Evolutionary conservation across 2,329 filamentous ascomycete genomes (phyloP).

Genomic region (Teratosphaeria epicoccoides): DNA sequence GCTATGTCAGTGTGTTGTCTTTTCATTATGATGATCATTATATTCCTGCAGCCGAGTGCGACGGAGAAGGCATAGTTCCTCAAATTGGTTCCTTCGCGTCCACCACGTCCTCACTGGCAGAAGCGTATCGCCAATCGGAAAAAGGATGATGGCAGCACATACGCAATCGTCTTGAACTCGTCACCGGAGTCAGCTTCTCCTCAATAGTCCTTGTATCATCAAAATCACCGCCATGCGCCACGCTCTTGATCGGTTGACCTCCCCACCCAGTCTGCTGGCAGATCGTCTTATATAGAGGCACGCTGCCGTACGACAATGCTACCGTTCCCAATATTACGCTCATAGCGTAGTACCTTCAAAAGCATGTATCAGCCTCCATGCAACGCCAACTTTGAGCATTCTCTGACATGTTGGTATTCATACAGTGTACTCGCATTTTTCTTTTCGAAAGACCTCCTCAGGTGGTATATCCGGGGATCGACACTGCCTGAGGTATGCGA

Average conservation of each 20-base stretch:
- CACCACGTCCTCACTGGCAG: background rate
- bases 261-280: constrained; percentile 85
- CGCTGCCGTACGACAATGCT: constrained; percentile 70
- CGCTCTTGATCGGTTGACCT: constrained; percentile 78
- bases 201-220: constrained; percentile 33
- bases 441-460: constrained; percentile 52
- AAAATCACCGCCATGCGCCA: constrained; percentile 46
- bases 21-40: too few relatives aligned
- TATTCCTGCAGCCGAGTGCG: too few relatives aligned
- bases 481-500: background rate
- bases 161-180: constrained; percentile 69
- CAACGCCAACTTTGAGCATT: background rate
- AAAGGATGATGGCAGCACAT: background rate
- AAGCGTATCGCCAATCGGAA: background rate
- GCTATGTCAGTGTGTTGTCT: too few relatives aligned
- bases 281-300: constrained; percentile 84
- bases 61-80: too few relatives aligned
- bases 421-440: constrained; percentile 61
- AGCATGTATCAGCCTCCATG: constrained; percentile 30
- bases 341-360: constrained; percentile 52
- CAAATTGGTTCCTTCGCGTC: background rate
- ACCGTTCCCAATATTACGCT: constrained; percentile 71
- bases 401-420: constrained; percentile 2
- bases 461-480: constrained; percentile 51
- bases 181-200: constrained; percentile 68